phyloP scores from a whole-genome alignment of 768 basidiomycete genomes.

The Lactarius hatsudake region DNA sequence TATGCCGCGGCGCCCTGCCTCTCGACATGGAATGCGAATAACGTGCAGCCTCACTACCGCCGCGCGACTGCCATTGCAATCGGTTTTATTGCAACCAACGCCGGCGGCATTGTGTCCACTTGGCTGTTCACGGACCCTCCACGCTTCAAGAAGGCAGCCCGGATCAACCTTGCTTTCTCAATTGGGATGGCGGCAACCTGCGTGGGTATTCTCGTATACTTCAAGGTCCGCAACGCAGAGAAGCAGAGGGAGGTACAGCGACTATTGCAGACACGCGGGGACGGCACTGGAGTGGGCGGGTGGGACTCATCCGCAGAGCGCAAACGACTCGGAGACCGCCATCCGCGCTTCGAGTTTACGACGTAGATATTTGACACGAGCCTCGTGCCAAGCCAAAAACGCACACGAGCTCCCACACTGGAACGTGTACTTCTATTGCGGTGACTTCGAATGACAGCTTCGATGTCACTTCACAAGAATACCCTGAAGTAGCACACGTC shows the following conservation, averaged over 20 bases:
- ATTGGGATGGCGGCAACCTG: not conserved
- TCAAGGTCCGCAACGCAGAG: not conserved
- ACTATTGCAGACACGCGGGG: not conserved
- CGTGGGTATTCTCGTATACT: conserved; percentile 1
- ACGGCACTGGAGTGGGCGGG: conserved; percentile 6
- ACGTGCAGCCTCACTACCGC: conserved; percentile 29
- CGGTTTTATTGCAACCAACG: conserved; percentile 29
- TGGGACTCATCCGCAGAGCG: not conserved
- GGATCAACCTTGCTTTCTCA: conserved; percentile 19
- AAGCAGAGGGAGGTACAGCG: conserved; percentile 11
- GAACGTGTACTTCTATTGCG: no score
- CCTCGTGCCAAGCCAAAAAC: no score
- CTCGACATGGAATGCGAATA: conserved; percentile 34
- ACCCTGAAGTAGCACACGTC: no score
- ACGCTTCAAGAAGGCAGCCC: conserved; percentile 14
- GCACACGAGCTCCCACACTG: no score
- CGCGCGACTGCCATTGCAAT: conserved; percentile 29
- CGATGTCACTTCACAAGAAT: no score
- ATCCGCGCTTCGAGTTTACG: not conserved
- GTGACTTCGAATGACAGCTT: no score
- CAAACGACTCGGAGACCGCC: not conserved
- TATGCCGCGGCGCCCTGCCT: conserved; percentile 31
- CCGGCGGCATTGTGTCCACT: conserved; percentile 15
- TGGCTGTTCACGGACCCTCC: conserved; percentile 5
- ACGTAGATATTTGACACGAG: not conserved